Evolutionary conservation across 495 filamentous ascomycete genomes (phyloP).

Genomic region (Tuber melanosporum): DNA sequence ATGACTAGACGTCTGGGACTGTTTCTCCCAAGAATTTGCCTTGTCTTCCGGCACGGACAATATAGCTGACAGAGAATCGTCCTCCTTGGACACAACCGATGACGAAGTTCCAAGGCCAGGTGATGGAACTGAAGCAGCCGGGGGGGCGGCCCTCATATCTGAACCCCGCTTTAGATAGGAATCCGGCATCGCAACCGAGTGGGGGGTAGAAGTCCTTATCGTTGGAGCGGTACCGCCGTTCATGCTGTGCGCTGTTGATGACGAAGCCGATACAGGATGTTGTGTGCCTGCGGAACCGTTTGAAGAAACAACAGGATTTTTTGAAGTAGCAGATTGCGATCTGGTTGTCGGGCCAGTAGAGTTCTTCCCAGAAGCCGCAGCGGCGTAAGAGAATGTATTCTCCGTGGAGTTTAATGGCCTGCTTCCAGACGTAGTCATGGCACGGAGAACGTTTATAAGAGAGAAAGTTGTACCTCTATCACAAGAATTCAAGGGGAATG

Average conservation of each 20-base stretch:
- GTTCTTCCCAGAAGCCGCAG: conserved; percentile 58
- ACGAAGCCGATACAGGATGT: conserved; percentile 26
- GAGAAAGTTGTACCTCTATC: conserved; percentile 24
- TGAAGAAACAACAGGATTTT: conserved; percentile 21
- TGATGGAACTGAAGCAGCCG: conserved; percentile 57
- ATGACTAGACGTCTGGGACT: conserved; percentile 53
- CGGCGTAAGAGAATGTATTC: conserved; percentile 79
- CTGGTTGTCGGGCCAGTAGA: conserved; percentile 20
- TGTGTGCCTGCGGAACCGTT: conserved; percentile 34
- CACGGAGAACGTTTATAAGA: conserved; percentile 17
- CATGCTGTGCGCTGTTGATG: conserved; percentile 26
- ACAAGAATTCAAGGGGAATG: conserved; percentile 24
- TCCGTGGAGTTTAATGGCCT: conserved; percentile 44
- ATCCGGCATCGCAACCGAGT: conserved; percentile 18
- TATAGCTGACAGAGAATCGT: conserved; percentile 51
- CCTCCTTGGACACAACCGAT: conserved; percentile 64
- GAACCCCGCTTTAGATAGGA: conserved; percentile 39
- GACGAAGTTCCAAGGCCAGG: conserved; percentile 62
- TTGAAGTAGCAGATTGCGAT: conserved; percentile 35
- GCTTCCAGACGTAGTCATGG: conserved; percentile 36
- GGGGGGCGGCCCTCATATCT: conserved; percentile 39
- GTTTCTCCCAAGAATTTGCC: conserved; percentile 62
- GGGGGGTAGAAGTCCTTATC: conserved; percentile 28
- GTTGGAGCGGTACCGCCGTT: conserved; percentile 35
- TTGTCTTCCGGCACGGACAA: conserved; percentile 60